Percentiles rank a stretch among this genome's conserved stretches.
phyloP scores from a whole-genome alignment of 2,329 filamentous ascomycete species.

The Pseudocercospora pini-densiflorae region DNA sequence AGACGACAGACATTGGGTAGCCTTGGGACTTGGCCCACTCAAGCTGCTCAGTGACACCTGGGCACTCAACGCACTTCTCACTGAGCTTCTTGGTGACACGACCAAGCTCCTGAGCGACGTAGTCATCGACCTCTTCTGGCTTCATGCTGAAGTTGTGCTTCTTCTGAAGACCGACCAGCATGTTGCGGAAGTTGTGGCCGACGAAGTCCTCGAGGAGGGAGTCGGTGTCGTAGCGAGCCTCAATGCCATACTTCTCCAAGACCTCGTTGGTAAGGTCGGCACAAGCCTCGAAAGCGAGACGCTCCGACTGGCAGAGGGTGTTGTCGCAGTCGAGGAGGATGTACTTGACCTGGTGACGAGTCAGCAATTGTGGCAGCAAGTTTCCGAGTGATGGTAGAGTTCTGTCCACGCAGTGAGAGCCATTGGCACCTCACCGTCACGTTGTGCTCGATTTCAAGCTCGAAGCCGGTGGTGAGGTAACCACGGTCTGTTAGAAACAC shows the following conservation, averaged over 20 bases:
- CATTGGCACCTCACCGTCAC: background rate
- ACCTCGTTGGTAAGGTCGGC: constrained; percentile 88
- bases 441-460: background rate
- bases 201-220: constrained; percentile 85
- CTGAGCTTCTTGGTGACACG: constrained; percentile 79
- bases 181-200: constrained; percentile 92
- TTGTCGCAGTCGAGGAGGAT: constrained; percentile 71
- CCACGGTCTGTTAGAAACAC: constrained; percentile 12
- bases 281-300: constrained; percentile 88
- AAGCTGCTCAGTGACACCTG: constrained; percentile 67
- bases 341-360: constrained; percentile 47
- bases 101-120: constrained; percentile 78
- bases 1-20: constrained; percentile 80
- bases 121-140: constrained; percentile 70
- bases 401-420: background rate
- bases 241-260: constrained; percentile 67
- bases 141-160: constrained; percentile 75
- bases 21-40: constrained; percentile 57
- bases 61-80: constrained; percentile 41
- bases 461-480: constrained; percentile 7
- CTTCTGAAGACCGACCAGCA: constrained; percentile 77
- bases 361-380: constrained; percentile 6
- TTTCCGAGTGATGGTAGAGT: background rate
- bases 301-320: constrained; percentile 90
- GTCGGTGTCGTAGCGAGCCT: constrained; percentile 74